A percentile compares a stretch with the other conserved stretches of the same genome.
Evolutionary conservation across 2,329 filamentous ascomycete species (phyloP).

Genomic region (Ciborinia camelliae): DNA sequence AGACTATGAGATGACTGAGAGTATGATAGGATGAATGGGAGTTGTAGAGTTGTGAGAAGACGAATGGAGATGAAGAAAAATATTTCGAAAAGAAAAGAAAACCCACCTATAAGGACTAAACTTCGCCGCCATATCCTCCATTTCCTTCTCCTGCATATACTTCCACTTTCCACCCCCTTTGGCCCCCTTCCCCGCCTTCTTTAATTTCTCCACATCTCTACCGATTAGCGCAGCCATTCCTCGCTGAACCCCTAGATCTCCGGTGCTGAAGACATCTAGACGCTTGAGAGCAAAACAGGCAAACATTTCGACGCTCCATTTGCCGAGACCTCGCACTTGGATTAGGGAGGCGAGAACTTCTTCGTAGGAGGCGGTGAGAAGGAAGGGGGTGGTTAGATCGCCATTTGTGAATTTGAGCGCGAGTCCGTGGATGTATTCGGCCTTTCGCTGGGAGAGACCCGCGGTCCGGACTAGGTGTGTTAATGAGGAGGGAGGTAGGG

Average conservation of each 20-base stretch:
- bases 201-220: constrained; percentile 78
- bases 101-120: constrained; percentile 76
- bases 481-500: constrained; percentile 64
- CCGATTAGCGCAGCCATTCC: constrained; percentile 89
- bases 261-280: constrained; percentile 88
- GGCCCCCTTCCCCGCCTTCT: constrained; percentile 58
- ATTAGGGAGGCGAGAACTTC: constrained; percentile 79
- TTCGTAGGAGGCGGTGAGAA: constrained; percentile 78
- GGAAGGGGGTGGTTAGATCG: constrained; percentile 71
- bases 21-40: neutral
- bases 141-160: constrained; percentile 93
- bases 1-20: too few species aligned
- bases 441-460: constrained; percentile 89
- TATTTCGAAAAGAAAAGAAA: too few species aligned
- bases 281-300: constrained; percentile 92
- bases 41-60: neutral
- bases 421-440: constrained; percentile 87
- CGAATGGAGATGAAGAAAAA: neutral
- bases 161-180: constrained; percentile 75
- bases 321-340: constrained; percentile 80
- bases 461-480: constrained; percentile 73
- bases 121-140: constrained; percentile 74
- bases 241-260: constrained; percentile 88
- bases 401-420: constrained; percentile 75
- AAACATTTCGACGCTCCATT: constrained; percentile 98